Evolutionary conservation across 2,329 filamentous ascomycete species (phyloP).

Genomic region (Fusarium sp.): DNA sequence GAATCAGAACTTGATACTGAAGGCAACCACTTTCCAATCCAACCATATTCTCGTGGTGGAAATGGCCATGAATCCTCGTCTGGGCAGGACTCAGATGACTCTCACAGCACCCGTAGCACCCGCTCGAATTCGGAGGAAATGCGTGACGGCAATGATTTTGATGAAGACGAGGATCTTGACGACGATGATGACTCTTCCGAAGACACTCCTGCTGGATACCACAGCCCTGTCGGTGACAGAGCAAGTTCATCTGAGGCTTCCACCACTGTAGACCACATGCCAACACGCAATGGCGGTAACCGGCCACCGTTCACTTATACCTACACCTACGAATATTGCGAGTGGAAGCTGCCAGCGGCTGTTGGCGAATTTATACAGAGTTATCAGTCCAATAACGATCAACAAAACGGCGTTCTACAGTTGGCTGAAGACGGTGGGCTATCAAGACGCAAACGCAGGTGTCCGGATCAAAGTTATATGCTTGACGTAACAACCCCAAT

Average conservation of each 20-base stretch:
- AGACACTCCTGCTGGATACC: background rate
- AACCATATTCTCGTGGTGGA: background rate
- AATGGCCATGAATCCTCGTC: background rate
- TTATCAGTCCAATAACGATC: background rate
- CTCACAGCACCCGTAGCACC: background rate
- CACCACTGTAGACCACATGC: slow-evolving; percentile 9
- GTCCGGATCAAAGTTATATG: background rate
- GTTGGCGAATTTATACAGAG: background rate
- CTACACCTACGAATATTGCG: background rate
- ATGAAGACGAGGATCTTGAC: background rate
- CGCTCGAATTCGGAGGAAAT: background rate
- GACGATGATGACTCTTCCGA: background rate
- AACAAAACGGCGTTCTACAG: background rate
- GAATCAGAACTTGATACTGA: background rate
- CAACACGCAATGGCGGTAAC: background rate
- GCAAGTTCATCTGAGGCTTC: background rate
- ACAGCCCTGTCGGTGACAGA: background rate
- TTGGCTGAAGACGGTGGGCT: background rate
- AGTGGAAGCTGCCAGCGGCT: slow-evolving; percentile 9
- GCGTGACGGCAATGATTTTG: background rate
- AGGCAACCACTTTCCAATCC: background rate
- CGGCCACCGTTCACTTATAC: background rate
- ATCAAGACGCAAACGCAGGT: background rate
- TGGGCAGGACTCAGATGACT: background rate
- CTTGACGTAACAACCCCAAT: background rate